Evolutionary conservation across 495 filamentous ascomycete genomes (phyloP).

Genomic region (Immersiella caudata): DNA sequence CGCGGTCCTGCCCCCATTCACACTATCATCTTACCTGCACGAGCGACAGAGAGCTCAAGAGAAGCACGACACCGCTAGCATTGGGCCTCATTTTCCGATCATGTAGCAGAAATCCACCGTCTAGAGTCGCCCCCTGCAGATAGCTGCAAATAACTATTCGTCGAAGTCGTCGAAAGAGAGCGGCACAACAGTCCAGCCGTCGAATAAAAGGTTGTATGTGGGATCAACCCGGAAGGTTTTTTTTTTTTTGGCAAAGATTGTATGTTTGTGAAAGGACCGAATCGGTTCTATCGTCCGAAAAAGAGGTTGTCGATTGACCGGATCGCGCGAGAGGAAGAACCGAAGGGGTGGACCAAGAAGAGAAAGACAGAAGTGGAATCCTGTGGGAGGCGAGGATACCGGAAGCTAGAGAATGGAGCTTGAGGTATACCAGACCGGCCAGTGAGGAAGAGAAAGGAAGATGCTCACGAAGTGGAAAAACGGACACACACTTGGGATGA

Average conservation of each 20-base stretch:
- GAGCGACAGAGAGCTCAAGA: constrained; percentile 43
- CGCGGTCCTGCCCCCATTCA: not conserved
- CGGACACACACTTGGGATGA: constrained; percentile 15
- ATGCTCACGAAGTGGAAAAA: constrained; percentile 14
- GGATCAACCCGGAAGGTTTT: constrained; percentile 42
- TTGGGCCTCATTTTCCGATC: constrained; percentile 45
- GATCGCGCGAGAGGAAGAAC: constrained; percentile 5
- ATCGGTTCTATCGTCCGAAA: constrained; percentile 11
- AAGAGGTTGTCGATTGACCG: not conserved
- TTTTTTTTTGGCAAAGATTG: constrained; percentile 13
- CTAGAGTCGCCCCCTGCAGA: constrained; percentile 16
- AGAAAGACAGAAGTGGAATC: constrained; percentile 13
- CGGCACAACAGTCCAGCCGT: constrained; percentile 28
- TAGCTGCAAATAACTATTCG: constrained; percentile 17
- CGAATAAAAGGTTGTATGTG: constrained; percentile 21
- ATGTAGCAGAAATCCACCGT: constrained; percentile 19
- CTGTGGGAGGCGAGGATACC: constrained; percentile 21
- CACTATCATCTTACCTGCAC: constrained; percentile 38
- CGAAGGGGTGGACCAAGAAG: constrained; percentile 8
- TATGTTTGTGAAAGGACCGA: constrained; percentile 22
- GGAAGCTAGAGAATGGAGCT: constrained; percentile 23
- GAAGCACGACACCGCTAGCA: constrained; percentile 35
- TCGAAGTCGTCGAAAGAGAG: constrained; percentile 21
- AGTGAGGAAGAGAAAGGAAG: constrained; percentile 19
- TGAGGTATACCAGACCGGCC: constrained; percentile 19